Conservation (phyloP, 352 stramenopile genomes). For the Phytophthora sp. region DNA sequence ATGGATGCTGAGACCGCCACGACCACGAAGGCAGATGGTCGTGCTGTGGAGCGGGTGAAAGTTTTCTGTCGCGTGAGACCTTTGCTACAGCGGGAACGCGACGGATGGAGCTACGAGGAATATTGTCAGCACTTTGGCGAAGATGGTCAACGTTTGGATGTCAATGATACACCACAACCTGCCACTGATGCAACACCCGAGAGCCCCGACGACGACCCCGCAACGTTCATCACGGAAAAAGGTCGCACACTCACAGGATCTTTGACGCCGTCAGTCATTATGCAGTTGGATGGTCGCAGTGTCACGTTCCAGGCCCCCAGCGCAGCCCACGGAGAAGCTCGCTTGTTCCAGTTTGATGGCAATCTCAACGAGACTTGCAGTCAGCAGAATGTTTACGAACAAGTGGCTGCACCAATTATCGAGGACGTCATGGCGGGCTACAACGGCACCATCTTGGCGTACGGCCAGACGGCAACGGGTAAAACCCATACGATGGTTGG, state of each 20-base stretch:
- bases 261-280: slow-evolving; percentile 28
- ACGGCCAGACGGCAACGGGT: slow-evolving; percentile 68
- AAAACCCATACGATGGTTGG: slow-evolving; percentile 82
- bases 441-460: slow-evolving; percentile 74
- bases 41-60: slow-evolving; percentile 60
- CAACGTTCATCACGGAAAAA: slow-evolving; percentile 78
- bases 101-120: slow-evolving; percentile 70
- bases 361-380: slow-evolving; percentile 45
- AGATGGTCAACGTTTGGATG: slow-evolving; percentile 24
- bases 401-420: slow-evolving; percentile 58
- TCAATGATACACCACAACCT: slow-evolving; percentile 16
- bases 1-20: slow-evolving; percentile 20
- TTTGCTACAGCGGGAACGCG: slow-evolving; percentile 62
- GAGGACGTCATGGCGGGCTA: slow-evolving; percentile 69
- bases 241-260: slow-evolving; percentile 27
- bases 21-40: slow-evolving; percentile 17
- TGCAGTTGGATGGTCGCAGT: slow-evolving; percentile 40
- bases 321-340: slow-evolving; percentile 32
- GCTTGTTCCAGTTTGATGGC: slow-evolving; percentile 69
- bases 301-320: slow-evolving; percentile 35
- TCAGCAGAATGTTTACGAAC: slow-evolving; percentile 61
- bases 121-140: slow-evolving; percentile 47
- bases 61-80: slow-evolving; percentile 72
- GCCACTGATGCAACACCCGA: slow-evolving; percentile 27
- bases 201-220: slow-evolving; percentile 35